Base-by-base conservation (phyloP, 148 eudicot species). In the Rhododendron vialii region DNA sequence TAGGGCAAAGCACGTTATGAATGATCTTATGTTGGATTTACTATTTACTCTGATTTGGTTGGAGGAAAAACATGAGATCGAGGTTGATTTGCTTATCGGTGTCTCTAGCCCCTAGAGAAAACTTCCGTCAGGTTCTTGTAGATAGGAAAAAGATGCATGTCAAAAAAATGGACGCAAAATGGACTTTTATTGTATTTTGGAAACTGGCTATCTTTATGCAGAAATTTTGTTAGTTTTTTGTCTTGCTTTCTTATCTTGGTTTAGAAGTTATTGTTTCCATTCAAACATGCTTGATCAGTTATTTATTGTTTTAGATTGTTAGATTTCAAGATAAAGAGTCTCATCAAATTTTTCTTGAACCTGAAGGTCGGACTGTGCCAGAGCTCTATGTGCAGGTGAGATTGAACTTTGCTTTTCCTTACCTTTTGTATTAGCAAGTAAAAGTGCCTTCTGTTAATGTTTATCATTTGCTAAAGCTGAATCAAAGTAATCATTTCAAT, bases 381-480 rank as follows among this genome's bases (percentile, higher is more conserved):
- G 99, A 97, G 89, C 98, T 97, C 84, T 95, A 97, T 92, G 98
- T 95, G 85, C 99, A 97, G 99, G 99, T 97, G 86, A 85, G 82
- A 80, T 80, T 78, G 61, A 84, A 38, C 36, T 87, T 79, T 15
- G 55, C 51, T 75, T 79, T 45, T 69, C 45, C 43, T 79, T 38
- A 36, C 79, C 9, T 28, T 45, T 83, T 45, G 10, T 13, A 41
- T 55, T 30, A 15, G 53, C 18, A 36, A 41, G 51, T 35, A 14
- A 53, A 84, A 51, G 61, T 83, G 57, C 79, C 85, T 71, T 83
- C 45, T 43, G 22, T n/a, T 33, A 14, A 59, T n/a, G 20, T 51
- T 61, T 76, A 24, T 61, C 53, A 38, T 63, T n/a, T 63, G 14
- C 53, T 41, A 20, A 45, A 15, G 4, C 18, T 65, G 35, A 36